Base-by-base conservation (phyloP, 225 moss, liverwort and hornwort species). In the Asterella californica region DNA sequence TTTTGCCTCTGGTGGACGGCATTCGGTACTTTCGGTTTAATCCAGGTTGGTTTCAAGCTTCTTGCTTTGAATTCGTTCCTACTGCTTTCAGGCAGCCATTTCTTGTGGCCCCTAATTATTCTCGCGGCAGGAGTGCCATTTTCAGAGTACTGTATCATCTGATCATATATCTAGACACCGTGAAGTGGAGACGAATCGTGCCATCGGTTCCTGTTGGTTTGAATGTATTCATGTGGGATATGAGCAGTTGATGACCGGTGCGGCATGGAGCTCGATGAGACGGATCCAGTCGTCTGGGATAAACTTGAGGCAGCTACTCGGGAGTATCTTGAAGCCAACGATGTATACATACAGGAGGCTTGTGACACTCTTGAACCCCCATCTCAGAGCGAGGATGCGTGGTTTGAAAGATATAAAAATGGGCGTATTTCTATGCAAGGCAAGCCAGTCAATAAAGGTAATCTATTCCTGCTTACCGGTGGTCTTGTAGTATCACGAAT, bases 11-110 rank as follows among this genome's bases (percentile, higher is more conserved):
- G 82, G 90, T 95, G 83, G 93, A 95, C 75, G 92, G 90, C 59
- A 85, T 99, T 74, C 93, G 94, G 81, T 99, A 99, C 80, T 99
- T 90, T 80, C 99, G 99, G 83, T 99, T 99, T 87, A 99, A 99
- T 89, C 99, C 95, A 86, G 93, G 99, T 99, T 79, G 83, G 85
- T 85, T 33, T 70, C 70, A n/a, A 22, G 60, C 24, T 60, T 60
- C 60, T 18, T 22, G 21, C 1, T n/a, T 62, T 36, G 34, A 15
- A 17, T 15, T 4, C 32, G 14, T 75, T 25, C 33, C 29, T 54
- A 17, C 67, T 67, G 67, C 6, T 57, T 57, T 57, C 3, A 1
- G 9, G 6, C 30, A 27, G 27, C 29, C n/a, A n/a, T n/a, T 63
- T 63, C 6, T 60, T 25, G 63, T 33, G 65, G 65, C 32, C 65